phyloP scores from a whole-genome alignment of 805 yeast genomes.

The Groenewaldozyma salmanticensis region DNA sequence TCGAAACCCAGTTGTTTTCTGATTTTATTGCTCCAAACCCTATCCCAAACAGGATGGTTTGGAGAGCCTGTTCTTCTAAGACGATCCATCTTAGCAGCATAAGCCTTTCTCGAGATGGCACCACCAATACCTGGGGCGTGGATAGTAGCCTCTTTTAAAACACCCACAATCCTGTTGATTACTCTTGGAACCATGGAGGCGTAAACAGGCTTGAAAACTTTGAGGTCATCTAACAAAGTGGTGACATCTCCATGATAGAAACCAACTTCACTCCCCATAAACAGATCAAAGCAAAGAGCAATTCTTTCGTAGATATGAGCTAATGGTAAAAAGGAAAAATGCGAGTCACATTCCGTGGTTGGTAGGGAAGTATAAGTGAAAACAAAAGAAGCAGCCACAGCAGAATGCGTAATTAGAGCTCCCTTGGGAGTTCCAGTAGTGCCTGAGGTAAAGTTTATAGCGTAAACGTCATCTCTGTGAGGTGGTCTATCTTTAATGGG shows the following conservation, averaged over 20 bases:
- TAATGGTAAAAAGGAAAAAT: slow-evolving; percentile 40
- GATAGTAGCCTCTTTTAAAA: slow-evolving; percentile 40
- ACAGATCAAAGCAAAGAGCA: slow-evolving; percentile 33
- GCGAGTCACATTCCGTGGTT: slow-evolving; percentile 17
- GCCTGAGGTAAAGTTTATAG: slow-evolving; percentile 69
- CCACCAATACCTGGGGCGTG: slow-evolving; percentile 39
- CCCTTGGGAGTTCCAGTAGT: slow-evolving; percentile 77
- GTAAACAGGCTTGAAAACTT: slow-evolving; percentile 42
- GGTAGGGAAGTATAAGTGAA: slow-evolving; percentile 20
- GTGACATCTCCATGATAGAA: slow-evolving; percentile 47
- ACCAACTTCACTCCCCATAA: slow-evolving; percentile 42
- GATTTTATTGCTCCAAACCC: slow-evolving; percentile 34
- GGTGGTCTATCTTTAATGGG: slow-evolving; percentile 43
- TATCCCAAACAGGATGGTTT: slow-evolving; percentile 30
- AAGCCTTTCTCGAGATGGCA: slow-evolving; percentile 30
- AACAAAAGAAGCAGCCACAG: slow-evolving; percentile 40
- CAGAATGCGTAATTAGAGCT: slow-evolving; percentile 47
- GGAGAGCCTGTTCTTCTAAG: slow-evolving; percentile 31
- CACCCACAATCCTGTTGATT: slow-evolving; percentile 52
- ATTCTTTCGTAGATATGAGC: slow-evolving; percentile 52
- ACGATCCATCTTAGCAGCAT: slow-evolving; percentile 30
- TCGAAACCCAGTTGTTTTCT: slow-evolving; percentile 40
- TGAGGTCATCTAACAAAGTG: slow-evolving; percentile 50
- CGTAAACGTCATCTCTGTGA: slow-evolving; percentile 41
- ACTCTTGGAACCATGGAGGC: slow-evolving; percentile 57